phyloP scores from a whole-genome alignment of 2,329 filamentous ascomycete genomes.

The Trichoderma sp. region DNA sequence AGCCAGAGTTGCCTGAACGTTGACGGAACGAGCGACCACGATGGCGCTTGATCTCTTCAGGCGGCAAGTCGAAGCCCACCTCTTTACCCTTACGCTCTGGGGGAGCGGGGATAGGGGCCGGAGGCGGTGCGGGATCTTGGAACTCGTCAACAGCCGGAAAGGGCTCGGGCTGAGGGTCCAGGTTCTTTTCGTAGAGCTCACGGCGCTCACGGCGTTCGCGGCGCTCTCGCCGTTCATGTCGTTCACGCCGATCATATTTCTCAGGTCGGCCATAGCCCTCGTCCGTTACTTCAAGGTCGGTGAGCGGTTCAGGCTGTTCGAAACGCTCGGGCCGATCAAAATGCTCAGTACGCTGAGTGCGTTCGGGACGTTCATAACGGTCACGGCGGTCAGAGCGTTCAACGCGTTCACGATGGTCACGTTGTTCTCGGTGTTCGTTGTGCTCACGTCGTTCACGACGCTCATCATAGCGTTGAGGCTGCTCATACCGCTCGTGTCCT shows the following conservation, averaged over 20 bases:
- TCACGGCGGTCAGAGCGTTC: conserved; percentile 21
- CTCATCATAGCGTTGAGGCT: background rate
- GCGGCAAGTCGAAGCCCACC: conserved; percentile 28
- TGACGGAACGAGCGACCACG: conserved; percentile 42
- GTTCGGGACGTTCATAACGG: conserved; percentile 19
- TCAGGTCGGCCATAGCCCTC: background rate
- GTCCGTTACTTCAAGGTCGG: background rate
- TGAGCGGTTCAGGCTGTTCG: conserved; percentile 3
- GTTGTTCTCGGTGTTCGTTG: background rate
- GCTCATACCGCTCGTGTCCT: background rate
- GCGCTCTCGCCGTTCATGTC: conserved; percentile 8
- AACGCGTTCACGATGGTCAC: conserved; percentile 12
- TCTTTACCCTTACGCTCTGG: conserved; percentile 35
- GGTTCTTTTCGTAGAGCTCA: conserved; percentile 14
- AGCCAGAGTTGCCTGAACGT: conserved; percentile 38
- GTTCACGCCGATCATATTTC: conserved; percentile 17
- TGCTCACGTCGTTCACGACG: conserved; percentile 2
- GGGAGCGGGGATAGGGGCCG: background rate
- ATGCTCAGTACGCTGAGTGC: conserved; percentile 16
- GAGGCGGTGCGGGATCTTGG: background rate
- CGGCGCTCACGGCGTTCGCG: conserved; percentile 15
- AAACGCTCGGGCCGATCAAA: conserved; percentile 20
- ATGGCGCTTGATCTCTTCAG: conserved; percentile 26
- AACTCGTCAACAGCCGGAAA: background rate
- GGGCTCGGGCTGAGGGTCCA: background rate